Evolutionary conservation across 306 rosid genomes (phyloP).

Genomic region (Leucaena leucocephala): DNA sequence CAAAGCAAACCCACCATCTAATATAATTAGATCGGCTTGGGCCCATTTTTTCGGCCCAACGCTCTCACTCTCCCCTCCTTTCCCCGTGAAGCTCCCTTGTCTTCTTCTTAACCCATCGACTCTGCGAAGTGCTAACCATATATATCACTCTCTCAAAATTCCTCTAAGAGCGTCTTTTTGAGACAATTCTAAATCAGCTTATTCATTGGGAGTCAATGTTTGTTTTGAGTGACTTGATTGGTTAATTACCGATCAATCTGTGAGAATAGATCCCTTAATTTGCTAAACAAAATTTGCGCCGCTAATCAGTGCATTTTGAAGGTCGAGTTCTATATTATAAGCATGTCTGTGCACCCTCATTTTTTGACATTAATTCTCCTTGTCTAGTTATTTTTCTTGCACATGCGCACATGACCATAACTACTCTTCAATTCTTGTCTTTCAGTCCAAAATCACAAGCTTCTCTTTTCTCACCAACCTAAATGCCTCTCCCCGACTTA

Average conservation of each 20-base stretch:
- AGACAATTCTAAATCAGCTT: neutral
- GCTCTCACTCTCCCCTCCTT: no score
- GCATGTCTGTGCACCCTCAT: neutral
- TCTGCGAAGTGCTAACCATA: neutral
- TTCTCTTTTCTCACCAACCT: constrained; percentile 18
- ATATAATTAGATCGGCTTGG: no score
- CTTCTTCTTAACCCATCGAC: neutral
- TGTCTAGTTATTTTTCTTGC: neutral
- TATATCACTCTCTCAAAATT: no score
- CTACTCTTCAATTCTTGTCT: neutral
- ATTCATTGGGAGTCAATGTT: neutral
- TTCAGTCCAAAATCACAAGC: constrained; percentile 38
- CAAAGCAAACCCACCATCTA: no score
- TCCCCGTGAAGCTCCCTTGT: no score
- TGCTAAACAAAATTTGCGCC: no score
- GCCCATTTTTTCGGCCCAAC: no score
- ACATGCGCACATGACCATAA: neutral
- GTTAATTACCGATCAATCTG: no score
- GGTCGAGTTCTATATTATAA: neutral
- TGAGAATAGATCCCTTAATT: no score
- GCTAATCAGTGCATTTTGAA: neutral
- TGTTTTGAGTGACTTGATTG: no score
- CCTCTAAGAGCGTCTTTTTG: no score
- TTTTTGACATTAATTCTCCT: neutral
- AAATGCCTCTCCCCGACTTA: neutral